Conservation (phyloP, 1,139 yeast genomes). For the Pichia sp. region DNA sequence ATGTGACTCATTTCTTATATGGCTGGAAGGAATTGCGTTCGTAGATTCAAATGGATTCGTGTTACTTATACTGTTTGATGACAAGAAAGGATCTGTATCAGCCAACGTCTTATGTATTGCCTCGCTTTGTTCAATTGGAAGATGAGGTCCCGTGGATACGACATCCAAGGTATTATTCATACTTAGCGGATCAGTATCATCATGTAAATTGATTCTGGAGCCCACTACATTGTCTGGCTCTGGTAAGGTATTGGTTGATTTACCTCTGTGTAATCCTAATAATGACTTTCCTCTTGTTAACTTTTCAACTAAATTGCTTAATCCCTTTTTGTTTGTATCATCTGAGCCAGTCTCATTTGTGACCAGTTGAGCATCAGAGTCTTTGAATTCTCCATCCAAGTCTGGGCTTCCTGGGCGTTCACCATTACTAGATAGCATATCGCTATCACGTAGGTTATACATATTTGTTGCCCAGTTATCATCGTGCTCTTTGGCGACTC, state of each 20-base stretch:
- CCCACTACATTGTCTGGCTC: neutral
- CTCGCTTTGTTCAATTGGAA: neutral
- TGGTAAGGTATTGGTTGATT: constrained; percentile 3
- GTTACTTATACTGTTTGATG: neutral
- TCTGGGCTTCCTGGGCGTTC: constrained; percentile 9
- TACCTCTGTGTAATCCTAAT: constrained; percentile 18
- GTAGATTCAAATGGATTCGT: constrained; percentile 8
- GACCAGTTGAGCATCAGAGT: neutral
- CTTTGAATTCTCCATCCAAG: constrained; percentile 1
- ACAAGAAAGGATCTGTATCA: constrained; percentile 10
- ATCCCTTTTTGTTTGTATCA: constrained; percentile 8
- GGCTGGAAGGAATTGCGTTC: constrained; percentile 1
- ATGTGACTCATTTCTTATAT: constrained; percentile 12
- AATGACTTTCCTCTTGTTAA: constrained; percentile 23
- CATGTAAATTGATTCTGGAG: neutral
- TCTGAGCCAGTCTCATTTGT: constrained; percentile 1
- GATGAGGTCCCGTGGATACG: constrained; percentile 1
- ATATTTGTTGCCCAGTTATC: constrained; percentile 67
- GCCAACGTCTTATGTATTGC: neutral
- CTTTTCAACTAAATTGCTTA: constrained; percentile 14
- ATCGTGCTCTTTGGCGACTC: constrained; percentile 68
- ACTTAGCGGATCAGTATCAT: neutral
- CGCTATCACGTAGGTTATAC: constrained; percentile 44
- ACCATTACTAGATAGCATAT: constrained; percentile 16
- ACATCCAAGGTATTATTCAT: constrained; percentile 1